These are phyloP conservation scores for Panicum miliaceum DNA, from an alignment of 176 grass and related monocot species.

Conservation along the genomic window DNA sequence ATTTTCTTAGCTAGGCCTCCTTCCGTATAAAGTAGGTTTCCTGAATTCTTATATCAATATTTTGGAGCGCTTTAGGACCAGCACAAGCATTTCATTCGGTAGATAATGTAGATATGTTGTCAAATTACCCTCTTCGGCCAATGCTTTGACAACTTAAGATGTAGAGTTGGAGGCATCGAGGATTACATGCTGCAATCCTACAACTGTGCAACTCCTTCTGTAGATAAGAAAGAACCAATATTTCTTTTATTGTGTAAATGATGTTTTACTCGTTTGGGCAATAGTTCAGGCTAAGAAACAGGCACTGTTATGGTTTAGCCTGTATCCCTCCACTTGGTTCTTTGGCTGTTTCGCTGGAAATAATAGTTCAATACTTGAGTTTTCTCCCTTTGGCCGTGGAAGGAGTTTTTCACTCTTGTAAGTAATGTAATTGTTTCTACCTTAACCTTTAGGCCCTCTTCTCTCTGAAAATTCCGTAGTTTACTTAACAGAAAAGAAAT, in stretches of 20 bases:
- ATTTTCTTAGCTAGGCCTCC: constrained; percentile 13
- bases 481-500: neutral
- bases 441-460: neutral
- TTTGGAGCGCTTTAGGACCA: neutral
- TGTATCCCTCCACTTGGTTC: neutral
- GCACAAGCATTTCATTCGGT: neutral
- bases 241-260: neutral
- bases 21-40: constrained; percentile 9
- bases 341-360: neutral
- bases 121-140: neutral
- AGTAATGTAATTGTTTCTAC: neutral
- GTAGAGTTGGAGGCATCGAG: neutral
- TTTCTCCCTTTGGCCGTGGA: neutral
- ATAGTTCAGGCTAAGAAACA: neutral
- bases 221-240: neutral
- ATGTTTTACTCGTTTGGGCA: neutral
- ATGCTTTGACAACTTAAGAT: neutral
- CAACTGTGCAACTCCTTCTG: neutral
- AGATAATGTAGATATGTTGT: neutral
- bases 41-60: neutral
- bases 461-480: neutral
- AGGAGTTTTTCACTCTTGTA: neutral
- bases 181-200: neutral
- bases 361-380: neutral
- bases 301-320: neutral